Evolutionary conservation across 768 basidiomycete species (phyloP), one percentile per base, ranked within the genome.

Genomic region (Austroboletus eburneus): DNA sequence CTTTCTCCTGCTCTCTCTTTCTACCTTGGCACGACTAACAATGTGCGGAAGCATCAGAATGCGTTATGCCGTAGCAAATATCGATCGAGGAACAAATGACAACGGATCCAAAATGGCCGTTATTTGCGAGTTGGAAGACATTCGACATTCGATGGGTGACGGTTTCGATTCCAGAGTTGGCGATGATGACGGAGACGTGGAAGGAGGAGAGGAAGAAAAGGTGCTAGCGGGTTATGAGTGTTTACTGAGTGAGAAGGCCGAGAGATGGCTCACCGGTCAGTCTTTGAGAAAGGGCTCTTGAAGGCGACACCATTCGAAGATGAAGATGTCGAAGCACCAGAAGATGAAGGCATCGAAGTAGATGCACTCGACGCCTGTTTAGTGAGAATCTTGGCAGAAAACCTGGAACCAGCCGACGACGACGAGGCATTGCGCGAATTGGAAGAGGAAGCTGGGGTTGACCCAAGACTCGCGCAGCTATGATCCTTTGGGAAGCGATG

Each of bases 401-500:
- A 14, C 42, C 51, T 61, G 48, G 46, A 45, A n/a, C n/a, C n/a
- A 12, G 24, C 10, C 13, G 44, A 16, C 17, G 22, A 30, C 10
- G 52, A 41, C 18, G 52, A 29, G 10, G 23, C 21, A 20, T 4
- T 55, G 6, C 18, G 50, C 27, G 44, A 40, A 18, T 46, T 58
- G n/a, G 56, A 47, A 44, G 50, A 35, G 8, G 65, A 48, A 13
- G 47, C 12, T 2, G 41, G 2, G 12, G 46, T 33, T 32, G 63
- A 43, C 3, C 47, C 0, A 41, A 55, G 48, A 24, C 61, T 57
- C 21, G 64, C 22, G 56, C 89, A 90, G 43, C 48, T 71, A 51
- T 93, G 90, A 54, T 87, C 83, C 34, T 71, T 70, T 9, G 88
- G 83, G 65, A 89, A 89, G 36, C 91, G 85, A 59, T 93, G 90